Evolutionary conservation across 257 asterid genomes (phyloP).

Genomic region (Solanum boliviense): DNA sequence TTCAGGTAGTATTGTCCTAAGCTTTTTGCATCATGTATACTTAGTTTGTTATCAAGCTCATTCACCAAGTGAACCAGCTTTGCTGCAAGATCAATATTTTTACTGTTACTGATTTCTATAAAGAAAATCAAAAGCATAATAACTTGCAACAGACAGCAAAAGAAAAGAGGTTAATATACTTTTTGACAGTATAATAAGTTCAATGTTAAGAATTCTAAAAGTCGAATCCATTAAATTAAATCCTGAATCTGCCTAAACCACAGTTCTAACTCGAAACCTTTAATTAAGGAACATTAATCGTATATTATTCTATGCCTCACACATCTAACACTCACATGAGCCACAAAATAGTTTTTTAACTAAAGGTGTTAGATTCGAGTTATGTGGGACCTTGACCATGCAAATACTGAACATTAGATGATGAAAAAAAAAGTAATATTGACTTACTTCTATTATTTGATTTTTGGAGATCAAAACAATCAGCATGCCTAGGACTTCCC

Average conservation of each 20-base stretch:
- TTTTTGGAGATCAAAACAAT: conserved; percentile 60
- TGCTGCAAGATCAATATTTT: conserved; percentile 35
- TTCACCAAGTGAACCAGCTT: conserved; percentile 44
- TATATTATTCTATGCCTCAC: not conserved
- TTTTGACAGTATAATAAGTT: not conserved
- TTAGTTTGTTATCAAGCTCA: conserved; percentile 51
- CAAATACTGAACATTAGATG: accelerated
- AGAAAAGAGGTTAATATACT: not conserved
- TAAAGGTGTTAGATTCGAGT: not conserved
- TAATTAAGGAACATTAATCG: not conserved
- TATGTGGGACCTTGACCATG: too few relatives aligned
- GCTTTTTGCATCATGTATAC: conserved; percentile 35
- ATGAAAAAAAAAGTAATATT: not conserved
- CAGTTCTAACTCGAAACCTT: not conserved
- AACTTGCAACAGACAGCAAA: not conserved
- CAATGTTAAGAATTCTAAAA: not conserved
- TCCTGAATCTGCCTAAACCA: not conserved
- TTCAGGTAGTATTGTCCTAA: conserved; percentile 22
- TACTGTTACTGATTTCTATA: not conserved
- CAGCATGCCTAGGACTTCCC: conserved; percentile 89
- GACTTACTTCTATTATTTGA: conserved; percentile 23
- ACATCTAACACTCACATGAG: not conserved
- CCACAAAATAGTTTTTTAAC: not conserved
- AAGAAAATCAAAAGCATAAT: not conserved
- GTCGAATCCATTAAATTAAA: not conserved